Percentiles rank a stretch among this genome's conserved stretches.
These are phyloP conservation scores for Phytophthora melonis DNA, from an alignment of 352 stramenopile species.

Conservation along the genomic window DNA sequence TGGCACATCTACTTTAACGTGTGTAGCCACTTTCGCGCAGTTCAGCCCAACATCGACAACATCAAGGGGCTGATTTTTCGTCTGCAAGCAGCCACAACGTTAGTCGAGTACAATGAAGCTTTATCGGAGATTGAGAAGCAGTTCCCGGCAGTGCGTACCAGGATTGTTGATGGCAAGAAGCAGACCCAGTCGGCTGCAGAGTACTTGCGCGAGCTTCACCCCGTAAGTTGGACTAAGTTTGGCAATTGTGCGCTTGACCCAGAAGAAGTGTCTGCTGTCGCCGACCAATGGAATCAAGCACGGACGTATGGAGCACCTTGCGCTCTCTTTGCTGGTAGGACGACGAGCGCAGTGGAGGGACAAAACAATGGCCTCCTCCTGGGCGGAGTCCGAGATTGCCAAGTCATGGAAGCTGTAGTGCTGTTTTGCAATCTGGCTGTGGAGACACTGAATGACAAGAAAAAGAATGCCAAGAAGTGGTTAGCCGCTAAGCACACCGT, in stretches of 20 bases:
- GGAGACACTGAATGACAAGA: not conserved
- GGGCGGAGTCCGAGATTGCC: not conserved
- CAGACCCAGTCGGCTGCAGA: no score
- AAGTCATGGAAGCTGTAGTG: not conserved
- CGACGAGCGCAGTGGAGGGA: not conserved
- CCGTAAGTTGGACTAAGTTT: not conserved
- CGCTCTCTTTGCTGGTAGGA: not conserved
- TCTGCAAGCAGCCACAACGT: no score
- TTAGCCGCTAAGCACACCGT: not conserved
- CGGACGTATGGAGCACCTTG: not conserved
- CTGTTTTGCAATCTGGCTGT: not conserved
- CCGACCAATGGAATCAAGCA: not conserved
- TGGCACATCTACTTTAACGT: no score
- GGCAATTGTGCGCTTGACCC: not conserved
- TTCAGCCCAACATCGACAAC: no score
- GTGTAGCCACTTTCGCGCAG: no score
- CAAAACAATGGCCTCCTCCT: not conserved
- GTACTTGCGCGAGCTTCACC: not conserved
- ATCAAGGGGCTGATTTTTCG: no score
- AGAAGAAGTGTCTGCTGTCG: not conserved
- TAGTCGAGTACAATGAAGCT: no score
- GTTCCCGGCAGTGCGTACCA: no score
- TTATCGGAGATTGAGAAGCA: no score
- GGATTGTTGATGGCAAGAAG: no score
- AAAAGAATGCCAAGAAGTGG: not conserved